Evolutionary conservation across 2,329 filamentous ascomycete genomes (phyloP), one percentile per base, ranked within the genome.

Genomic region (Pyricularia pennisetigena): DNA sequence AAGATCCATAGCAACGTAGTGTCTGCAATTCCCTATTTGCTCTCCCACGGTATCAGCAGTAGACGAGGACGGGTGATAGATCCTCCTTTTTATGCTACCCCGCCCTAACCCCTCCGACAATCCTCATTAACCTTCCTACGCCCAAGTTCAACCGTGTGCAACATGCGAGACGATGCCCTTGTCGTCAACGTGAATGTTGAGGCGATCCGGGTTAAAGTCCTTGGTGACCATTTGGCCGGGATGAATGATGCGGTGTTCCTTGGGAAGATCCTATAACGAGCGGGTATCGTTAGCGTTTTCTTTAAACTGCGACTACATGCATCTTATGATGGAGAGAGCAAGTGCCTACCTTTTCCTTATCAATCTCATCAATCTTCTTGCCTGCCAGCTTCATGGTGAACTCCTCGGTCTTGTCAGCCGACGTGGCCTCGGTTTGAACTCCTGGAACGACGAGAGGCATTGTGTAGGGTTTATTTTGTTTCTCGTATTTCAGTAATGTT

Each of bases 401-500:
- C 73, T 86, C 81, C 69, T 86, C 79, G 49, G 82, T 85, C 77
- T 82, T 81, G 75, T 79, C 77, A 71, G 75, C 75, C 59, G 80
- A 76, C 70, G 78, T 79, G 70, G 78, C 73, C 66, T 73, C 80
- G 71, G 81, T 87, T 26, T 61, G 57, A 72, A 88, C 78, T 74
- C 84, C 85, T 68, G 86, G 86, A 23, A 88, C 82, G 73, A 89
- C 82, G 78, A 89, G 86, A 85, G 87, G 87, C 87, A 90, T 85
- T 6, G 76, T 88, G 79, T 16, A 2, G 23, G 57, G 12, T 24
- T 61, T 61, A 23, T 61, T 26, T 59, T n/a, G n/a, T n/a, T n/a
- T 61, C 24, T 9, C 2, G 20, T 59, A n/a, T 26, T 61, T 26
- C 23, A 10, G 5, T 61, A 26, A 24, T 61, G n/a, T 61, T 61